Percentiles rank a stretch among this genome's conserved stretches.
Conservation (phyloP, 164 flowering plant genomes). For the Umbilicus rupestris region DNA sequence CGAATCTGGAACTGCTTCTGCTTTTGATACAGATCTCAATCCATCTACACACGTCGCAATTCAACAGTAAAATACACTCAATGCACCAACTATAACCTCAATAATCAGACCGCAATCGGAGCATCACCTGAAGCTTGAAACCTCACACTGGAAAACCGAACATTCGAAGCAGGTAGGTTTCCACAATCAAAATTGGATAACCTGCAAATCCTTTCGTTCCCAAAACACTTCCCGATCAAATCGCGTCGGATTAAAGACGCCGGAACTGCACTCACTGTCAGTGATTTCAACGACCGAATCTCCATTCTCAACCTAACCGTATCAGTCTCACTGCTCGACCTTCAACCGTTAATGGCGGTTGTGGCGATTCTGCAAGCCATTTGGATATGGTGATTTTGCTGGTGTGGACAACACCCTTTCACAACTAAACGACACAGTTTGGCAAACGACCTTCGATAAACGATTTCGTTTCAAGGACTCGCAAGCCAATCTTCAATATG, state of each 20-base stretch:
- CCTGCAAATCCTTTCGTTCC: neutral
- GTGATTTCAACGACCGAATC: neutral
- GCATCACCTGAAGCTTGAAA: neutral
- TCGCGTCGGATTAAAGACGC: neutral
- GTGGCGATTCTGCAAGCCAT: neutral
- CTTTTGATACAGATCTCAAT: constrained; percentile 18
- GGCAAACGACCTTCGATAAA: too few relatives aligned
- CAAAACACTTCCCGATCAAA: neutral
- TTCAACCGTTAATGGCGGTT: neutral
- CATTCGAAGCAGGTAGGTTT: neutral
- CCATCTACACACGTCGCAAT: constrained; percentile 19
- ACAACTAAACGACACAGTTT: too few relatives aligned
- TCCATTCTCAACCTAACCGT: neutral
- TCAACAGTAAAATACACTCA: neutral
- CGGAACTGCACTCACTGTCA: neutral
- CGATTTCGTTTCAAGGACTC: too few relatives aligned
- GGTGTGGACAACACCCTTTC: neutral
- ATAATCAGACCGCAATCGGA: neutral
- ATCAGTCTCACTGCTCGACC: neutral
- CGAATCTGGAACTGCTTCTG: constrained; percentile 22
- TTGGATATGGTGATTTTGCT: neutral
- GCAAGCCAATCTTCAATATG: too few relatives aligned
- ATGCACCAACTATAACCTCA: neutral
- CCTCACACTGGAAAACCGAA: neutral
- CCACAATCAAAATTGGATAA: neutral